These are phyloP conservation scores for Atkinsonella texensis DNA, from an alignment of 2,329 filamentous ascomycete species.

Conservation along the genomic window DNA sequence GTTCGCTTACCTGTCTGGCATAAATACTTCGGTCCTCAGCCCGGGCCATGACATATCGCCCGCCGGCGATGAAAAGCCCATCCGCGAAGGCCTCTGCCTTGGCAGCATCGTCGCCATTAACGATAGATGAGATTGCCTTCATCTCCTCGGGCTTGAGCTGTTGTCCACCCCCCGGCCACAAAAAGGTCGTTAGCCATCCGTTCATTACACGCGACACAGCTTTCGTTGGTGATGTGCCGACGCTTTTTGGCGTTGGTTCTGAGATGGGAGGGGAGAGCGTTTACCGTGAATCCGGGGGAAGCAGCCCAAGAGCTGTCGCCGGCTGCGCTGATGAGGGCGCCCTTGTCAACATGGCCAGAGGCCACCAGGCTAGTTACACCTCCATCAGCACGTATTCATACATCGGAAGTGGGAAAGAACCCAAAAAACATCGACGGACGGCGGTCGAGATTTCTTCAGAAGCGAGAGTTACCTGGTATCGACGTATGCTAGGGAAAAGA, in stretches of 20 bases:
- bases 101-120: constrained; percentile 31
- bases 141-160: constrained; percentile 40
- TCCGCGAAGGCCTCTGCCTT: constrained; percentile 56
- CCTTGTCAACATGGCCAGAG: constrained; percentile 70
- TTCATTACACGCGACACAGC: background rate
- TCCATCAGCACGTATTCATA: constrained; percentile 10
- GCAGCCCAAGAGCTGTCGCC: constrained; percentile 73
- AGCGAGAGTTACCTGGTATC: constrained; percentile 33
- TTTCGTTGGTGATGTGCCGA: background rate
- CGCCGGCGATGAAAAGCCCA: constrained; percentile 64
- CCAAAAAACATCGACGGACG: constrained; percentile 9
- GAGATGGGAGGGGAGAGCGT: constrained; percentile 19
- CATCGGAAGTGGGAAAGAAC: constrained; percentile 10
- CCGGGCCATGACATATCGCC: constrained; percentile 67
- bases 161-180: background rate
- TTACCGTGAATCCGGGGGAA: constrained; percentile 60
- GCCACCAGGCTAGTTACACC: constrained; percentile 56
- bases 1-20: constrained; percentile 61
- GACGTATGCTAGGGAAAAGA: constrained; percentile 32
- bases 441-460: background rate
- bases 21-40: constrained; percentile 72
- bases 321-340: constrained; percentile 68
- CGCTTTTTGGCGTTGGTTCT: background rate
- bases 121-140: constrained; percentile 42
- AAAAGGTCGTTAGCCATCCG: background rate